Conservation (phyloP, 805 yeast species). For the Metschnikowia corniflorae region DNA sequence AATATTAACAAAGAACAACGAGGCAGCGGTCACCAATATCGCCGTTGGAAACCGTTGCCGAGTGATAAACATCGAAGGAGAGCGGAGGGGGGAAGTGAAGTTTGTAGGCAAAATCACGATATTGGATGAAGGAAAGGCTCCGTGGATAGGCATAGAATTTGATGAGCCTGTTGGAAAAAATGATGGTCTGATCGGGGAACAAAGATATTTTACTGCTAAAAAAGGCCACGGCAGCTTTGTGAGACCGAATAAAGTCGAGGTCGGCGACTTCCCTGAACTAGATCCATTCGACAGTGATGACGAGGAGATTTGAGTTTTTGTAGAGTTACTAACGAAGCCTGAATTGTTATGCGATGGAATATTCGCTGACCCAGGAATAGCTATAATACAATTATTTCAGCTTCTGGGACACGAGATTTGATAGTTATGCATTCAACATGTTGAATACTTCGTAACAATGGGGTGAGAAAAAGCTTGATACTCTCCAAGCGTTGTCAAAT, state of each 20-base stretch:
- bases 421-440: too few relatives aligned
- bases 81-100: constrained; percentile 66
- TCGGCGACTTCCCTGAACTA: constrained; percentile 61
- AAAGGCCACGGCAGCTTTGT: constrained; percentile 73
- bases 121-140: constrained; percentile 45
- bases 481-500: too few relatives aligned
- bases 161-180: constrained; percentile 87
- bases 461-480: too few relatives aligned
- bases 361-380: too few relatives aligned
- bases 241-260: constrained; percentile 62
- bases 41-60: constrained; percentile 54
- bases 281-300: constrained; percentile 45
- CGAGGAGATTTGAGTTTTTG: constrained; percentile 11
- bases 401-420: too few relatives aligned
- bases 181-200: constrained; percentile 69
- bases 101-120: constrained; percentile 67
- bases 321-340: too few relatives aligned
- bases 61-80: constrained; percentile 41
- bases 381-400: too few relatives aligned
- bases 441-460: too few relatives aligned
- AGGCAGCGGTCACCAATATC: constrained; percentile 23
- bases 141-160: constrained; percentile 84
- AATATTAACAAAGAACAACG: constrained; percentile 17
- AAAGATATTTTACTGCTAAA: constrained; percentile 53
- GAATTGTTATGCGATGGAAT: too few relatives aligned